A percentile compares a stretch with the other conserved stretches of the same genome.
Evolutionary conservation across 2,329 filamentous ascomycete species (phyloP).

Genomic region (Magnaporthales sp.): DNA sequence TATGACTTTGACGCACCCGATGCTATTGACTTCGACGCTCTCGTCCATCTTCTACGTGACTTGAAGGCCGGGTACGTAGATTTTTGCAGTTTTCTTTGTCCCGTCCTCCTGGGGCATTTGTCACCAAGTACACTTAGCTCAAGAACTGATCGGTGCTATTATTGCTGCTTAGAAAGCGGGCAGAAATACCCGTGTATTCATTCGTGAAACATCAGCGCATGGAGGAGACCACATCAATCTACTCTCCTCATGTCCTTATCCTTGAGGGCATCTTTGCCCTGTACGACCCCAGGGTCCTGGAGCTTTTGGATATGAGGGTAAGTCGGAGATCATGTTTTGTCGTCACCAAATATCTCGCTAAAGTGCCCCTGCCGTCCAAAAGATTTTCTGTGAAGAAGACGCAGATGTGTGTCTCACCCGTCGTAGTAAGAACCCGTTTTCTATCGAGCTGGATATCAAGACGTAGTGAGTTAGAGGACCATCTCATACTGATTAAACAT

Average conservation of each 20-base stretch:
- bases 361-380: constrained; percentile 2
- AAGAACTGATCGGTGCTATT: not conserved
- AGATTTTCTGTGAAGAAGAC: constrained; percentile 96
- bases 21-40: constrained; percentile 83
- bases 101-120: not conserved
- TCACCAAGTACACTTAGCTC: not conserved
- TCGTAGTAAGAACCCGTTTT: constrained; percentile 52
- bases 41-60: constrained; percentile 71
- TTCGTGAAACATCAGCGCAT: constrained; percentile 84
- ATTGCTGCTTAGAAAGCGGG: constrained; percentile 54
- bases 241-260: constrained; percentile 92
- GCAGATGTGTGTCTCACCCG: constrained; percentile 86
- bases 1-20: constrained; percentile 94
- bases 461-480: not conserved
- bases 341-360: not conserved
- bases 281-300: constrained; percentile 76
- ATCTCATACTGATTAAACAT: too few species aligned
- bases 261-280: constrained; percentile 94
- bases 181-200: constrained; percentile 90
- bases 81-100: not conserved
- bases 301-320: constrained; percentile 85
- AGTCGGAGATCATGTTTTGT: constrained; percentile 8
- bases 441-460: too few species aligned
- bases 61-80: constrained; percentile 77
- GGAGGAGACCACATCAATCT: constrained; percentile 75